Evolutionary conservation across 2,329 filamentous ascomycete species (phyloP).

Genomic region (Sphaerulina musiva): DNA sequence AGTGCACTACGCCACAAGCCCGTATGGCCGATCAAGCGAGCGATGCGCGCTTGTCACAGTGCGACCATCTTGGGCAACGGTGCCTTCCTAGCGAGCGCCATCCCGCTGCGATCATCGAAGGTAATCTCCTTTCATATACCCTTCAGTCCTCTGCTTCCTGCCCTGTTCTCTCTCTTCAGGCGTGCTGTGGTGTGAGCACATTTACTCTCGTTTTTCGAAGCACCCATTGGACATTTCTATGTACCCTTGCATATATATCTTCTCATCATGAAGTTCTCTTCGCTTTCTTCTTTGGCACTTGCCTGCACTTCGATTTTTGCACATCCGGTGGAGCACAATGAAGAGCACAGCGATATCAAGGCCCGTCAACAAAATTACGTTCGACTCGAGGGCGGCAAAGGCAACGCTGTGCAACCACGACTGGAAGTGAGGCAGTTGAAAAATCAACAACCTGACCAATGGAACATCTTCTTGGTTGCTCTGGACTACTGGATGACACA

Average conservation of each 20-base stretch:
- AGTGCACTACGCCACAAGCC: not conserved
- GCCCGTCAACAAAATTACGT: constrained; percentile 7
- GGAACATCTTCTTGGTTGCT: constrained; percentile 24
- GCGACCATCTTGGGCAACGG: constrained; percentile 10
- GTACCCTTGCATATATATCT: constrained; percentile 1
- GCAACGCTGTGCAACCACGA: constrained; percentile 12
- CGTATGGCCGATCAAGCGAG: constrained; percentile 12
- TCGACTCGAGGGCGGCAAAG: not conserved
- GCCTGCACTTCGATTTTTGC: constrained; percentile 19
- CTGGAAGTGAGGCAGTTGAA: constrained; percentile 25
- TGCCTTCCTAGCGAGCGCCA: constrained; percentile 4
- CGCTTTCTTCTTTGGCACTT: constrained; percentile 15
- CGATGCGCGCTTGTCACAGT: constrained; percentile 3
- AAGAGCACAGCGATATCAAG: constrained; percentile 12
- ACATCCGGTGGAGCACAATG: constrained; percentile 11
- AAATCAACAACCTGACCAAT: constrained; percentile 23
- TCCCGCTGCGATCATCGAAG: constrained; percentile 6
- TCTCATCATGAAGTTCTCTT: constrained; percentile 18
- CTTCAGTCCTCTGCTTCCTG: constrained; percentile 1
- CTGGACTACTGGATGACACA: constrained; percentile 18
- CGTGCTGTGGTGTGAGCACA: constrained; percentile 7
- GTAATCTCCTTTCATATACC: constrained; percentile 10
- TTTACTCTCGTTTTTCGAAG: constrained; percentile 6
- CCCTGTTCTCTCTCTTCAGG: not conserved
- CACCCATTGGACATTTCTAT: constrained; percentile 4